Percentiles rank a stretch among this genome's conserved stretches.
phyloP scores from a whole-genome alignment of 2,329 filamentous ascomycete species.

The Diaporthe nobilis region DNA sequence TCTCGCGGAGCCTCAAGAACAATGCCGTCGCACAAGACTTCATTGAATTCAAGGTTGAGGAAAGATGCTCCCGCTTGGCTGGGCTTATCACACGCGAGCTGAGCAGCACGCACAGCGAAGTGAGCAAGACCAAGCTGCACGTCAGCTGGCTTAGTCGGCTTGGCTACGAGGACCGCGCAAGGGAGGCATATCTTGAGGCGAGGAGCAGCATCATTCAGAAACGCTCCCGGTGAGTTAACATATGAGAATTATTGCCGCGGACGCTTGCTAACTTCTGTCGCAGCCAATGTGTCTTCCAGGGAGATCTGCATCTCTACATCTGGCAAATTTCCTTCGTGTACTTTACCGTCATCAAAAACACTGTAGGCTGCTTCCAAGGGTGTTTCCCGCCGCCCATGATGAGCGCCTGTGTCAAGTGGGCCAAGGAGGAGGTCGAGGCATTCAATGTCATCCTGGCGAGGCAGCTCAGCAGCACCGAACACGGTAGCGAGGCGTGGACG shows the following conservation, averaged over 20 bases:
- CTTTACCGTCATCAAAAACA: constrained; percentile 95
- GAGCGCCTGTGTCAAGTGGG: constrained; percentile 97
- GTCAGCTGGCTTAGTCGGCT: constrained; percentile 88
- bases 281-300: constrained; percentile 95
- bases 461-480: constrained; percentile 89
- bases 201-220: constrained; percentile 84
- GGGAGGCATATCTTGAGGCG: constrained; percentile 87
- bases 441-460: constrained; percentile 88
- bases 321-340: constrained; percentile 97
- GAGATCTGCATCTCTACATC: constrained; percentile 92
- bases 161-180: constrained; percentile 90
- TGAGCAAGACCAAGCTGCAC: constrained; percentile 82
- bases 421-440: constrained; percentile 92
- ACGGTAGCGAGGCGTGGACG: constrained; percentile 81
- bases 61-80: constrained; percentile 83
- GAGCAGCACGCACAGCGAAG: constrained; percentile 82
- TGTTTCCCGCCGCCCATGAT: constrained; percentile 91
- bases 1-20: constrained; percentile 85
- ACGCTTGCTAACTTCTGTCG: constrained; percentile 47
- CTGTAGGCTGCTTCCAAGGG: constrained; percentile 86
- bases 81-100: constrained; percentile 83
- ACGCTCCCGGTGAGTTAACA: constrained; percentile 77
- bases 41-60: constrained; percentile 91
- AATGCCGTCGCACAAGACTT: constrained; percentile 92
- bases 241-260: constrained; percentile 38